Percentiles rank a stretch among this genome's conserved stretches.
These are phyloP conservation scores for Pinus albicaulis DNA, from an alignment of 75 land plant genomes.

Conservation along the genomic window DNA sequence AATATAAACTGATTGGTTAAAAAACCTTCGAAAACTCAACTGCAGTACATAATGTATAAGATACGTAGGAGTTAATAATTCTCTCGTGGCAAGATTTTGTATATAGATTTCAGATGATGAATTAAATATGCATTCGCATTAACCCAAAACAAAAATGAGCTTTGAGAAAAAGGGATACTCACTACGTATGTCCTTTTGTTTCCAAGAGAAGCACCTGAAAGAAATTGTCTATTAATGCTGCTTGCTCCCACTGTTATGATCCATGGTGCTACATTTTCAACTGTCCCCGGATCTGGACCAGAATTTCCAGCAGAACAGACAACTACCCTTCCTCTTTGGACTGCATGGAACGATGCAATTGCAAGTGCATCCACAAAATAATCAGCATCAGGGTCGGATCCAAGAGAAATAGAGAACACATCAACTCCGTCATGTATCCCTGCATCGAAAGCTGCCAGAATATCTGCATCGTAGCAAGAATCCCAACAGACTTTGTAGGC, in stretches of 20 bases:
- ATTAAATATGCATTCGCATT: too few species aligned
- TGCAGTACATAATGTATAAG: too few species aligned
- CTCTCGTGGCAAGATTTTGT: too few species aligned
- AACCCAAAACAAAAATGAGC: neutral
- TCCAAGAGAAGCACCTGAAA: constrained; percentile 14
- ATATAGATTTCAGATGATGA: too few species aligned
- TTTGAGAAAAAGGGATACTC: neutral
- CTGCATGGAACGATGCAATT: constrained; percentile 21
- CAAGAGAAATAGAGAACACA: constrained; percentile 17
- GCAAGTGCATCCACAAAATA: neutral
- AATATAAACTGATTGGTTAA: too few species aligned
- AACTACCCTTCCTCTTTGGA: constrained; percentile 8
- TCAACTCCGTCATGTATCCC: constrained; percentile 21
- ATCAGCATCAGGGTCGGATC: neutral
- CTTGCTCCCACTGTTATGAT: constrained; percentile 29
- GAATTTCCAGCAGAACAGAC: constrained; percentile 22
- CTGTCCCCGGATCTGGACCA: constrained; percentile 12
- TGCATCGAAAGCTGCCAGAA: constrained; percentile 28
- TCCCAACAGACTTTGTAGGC: constrained; percentile 29
- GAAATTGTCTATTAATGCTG: constrained; percentile 18
- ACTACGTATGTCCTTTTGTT: constrained; percentile 12
- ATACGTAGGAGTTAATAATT: too few species aligned
- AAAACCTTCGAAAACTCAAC: too few species aligned
- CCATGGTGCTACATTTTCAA: constrained; percentile 15
- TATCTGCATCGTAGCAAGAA: constrained; percentile 19